These are phyloP conservation scores for Candida sp. DNA, from an alignment of 1,139 yeast species.

Conservation along the genomic window DNA sequence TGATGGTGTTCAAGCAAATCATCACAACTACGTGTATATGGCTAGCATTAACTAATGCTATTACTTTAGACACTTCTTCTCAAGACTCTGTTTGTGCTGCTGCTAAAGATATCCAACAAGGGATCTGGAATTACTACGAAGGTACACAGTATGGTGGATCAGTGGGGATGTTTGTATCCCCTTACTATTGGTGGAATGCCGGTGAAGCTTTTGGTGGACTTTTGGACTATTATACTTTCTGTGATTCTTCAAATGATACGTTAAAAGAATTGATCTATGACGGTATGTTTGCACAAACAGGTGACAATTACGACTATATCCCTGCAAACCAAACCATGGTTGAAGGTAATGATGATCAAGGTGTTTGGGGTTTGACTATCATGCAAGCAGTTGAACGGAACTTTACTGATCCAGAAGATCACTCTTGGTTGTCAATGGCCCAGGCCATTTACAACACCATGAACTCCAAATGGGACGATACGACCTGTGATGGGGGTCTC, in stretches of 20 bases:
- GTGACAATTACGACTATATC: slow-evolving; percentile 48
- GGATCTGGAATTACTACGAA: slow-evolving; percentile 57
- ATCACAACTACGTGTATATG: neutral
- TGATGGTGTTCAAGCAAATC: neutral
- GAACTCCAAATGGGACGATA: slow-evolving; percentile 71
- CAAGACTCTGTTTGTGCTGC: slow-evolving; percentile 47
- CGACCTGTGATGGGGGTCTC: slow-evolving; percentile 68
- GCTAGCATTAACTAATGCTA: slow-evolving; percentile 8
- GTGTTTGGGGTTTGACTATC: slow-evolving; percentile 63
- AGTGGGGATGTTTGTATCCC: slow-evolving; percentile 55
- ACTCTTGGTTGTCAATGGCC: slow-evolving; percentile 67
- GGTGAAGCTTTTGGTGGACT: slow-evolving; percentile 68
- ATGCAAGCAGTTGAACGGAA: slow-evolving; percentile 63
- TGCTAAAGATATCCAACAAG: slow-evolving; percentile 42
- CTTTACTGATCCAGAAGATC: slow-evolving; percentile 47
- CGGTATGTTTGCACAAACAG: slow-evolving; percentile 51
- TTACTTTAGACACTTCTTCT: slow-evolving; percentile 17
- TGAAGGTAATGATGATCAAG: slow-evolving; percentile 73
- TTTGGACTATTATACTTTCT: slow-evolving; percentile 48
- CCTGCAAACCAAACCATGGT: slow-evolving; percentile 59
- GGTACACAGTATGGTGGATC: slow-evolving; percentile 53
- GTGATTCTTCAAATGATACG: slow-evolving; percentile 41
- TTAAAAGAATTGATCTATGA: slow-evolving; percentile 36
- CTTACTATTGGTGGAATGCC: slow-evolving; percentile 75
- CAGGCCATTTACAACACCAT: slow-evolving; percentile 77